A percentile compares a stretch with the other conserved stretches of the same genome.
These are phyloP conservation scores for Rhizophora apiculata DNA, from an alignment of 345 rosid species.

Conservation along the genomic window DNA sequence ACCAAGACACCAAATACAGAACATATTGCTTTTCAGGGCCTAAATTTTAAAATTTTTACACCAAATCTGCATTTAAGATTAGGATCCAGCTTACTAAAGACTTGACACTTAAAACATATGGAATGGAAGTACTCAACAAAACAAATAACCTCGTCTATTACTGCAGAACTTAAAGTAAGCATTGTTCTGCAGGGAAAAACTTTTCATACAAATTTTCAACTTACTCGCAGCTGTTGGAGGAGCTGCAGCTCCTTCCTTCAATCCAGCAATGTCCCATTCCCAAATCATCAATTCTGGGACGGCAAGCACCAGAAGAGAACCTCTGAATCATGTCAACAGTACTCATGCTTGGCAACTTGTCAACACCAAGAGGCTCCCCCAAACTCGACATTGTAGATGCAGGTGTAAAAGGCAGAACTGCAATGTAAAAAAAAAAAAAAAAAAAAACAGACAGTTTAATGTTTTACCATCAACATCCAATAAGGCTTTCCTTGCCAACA, in stretches of 20 bases:
- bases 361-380: slow-evolving; percentile 87
- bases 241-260: slow-evolving; percentile 77
- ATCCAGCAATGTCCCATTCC: slow-evolving; percentile 84
- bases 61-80: background rate
- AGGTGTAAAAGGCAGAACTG: too few relatives aligned
- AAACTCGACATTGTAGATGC: slow-evolving; percentile 67
- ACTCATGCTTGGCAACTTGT: slow-evolving; percentile 90
- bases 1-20: too few relatives aligned
- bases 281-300: slow-evolving; percentile 56
- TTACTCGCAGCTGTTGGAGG: slow-evolving; percentile 71
- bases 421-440: too few relatives aligned
- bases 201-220: slow-evolving; percentile 16
- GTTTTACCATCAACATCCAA: too few relatives aligned
- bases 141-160: too few relatives aligned
- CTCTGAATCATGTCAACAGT: slow-evolving; percentile 79
- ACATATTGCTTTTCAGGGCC: background rate
- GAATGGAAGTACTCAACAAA: too few relatives aligned
- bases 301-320: slow-evolving; percentile 82
- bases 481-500: too few relatives aligned
- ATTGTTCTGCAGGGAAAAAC: background rate
- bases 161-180: too few relatives aligned
- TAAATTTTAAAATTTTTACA: background rate
- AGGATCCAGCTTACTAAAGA: too few relatives aligned
- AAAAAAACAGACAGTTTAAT: too few relatives aligned
- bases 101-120: too few relatives aligned